Evolutionary conservation across 75 land plant genomes (phyloP), one percentile per base, ranked within the genome.

Genomic region (Chamaecyparis obtusa): DNA sequence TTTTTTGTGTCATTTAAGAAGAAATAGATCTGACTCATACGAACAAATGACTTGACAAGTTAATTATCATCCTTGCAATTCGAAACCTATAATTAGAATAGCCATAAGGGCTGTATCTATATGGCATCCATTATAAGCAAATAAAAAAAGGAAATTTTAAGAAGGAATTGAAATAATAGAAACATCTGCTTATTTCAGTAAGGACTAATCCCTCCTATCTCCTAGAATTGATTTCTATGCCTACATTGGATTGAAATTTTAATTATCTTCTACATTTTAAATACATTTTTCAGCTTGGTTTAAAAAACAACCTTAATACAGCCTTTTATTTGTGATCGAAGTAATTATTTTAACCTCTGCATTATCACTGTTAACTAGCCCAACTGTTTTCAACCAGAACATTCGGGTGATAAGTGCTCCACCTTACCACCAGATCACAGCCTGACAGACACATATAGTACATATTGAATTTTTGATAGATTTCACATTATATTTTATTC

Each of bases 151-250:
- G 16, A 46, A 81, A 27, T 44, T 51, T 81, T 46, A 81, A 46
- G 83, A 13, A 9, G 15, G 11, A 74, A 15, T 81, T 81, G 32
- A 81, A 46, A 46, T 33, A 13, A 81, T 46, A 81, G 83, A 44
- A 86, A 85, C 86, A 11, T 19, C 69, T 33, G 76, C 83, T 21
- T 36, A 64, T 85, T 37, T 78, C 36, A 17, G 78, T 33, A 36
- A 43, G 27, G 83, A 86, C 77, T 72, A n/a, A 80, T 17, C 44
- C 30, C 24, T 35, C 24, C 21, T 24, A 80, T 83, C 46, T 46
- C 37, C 46, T 46, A 44, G 14, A n/a, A 46, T 81, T 81, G 33
- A n/a, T 46, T 10, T 81, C 32, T 81, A 81, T 81, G 10, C 30
- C 83, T 46, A 14, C 32, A 46, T n/a, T 10, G 33, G 3, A 46